These are phyloP conservation scores for Podila clonocystis DNA, from an alignment of 192 early-diverging fungal genomes.

Conservation along the genomic window DNA sequence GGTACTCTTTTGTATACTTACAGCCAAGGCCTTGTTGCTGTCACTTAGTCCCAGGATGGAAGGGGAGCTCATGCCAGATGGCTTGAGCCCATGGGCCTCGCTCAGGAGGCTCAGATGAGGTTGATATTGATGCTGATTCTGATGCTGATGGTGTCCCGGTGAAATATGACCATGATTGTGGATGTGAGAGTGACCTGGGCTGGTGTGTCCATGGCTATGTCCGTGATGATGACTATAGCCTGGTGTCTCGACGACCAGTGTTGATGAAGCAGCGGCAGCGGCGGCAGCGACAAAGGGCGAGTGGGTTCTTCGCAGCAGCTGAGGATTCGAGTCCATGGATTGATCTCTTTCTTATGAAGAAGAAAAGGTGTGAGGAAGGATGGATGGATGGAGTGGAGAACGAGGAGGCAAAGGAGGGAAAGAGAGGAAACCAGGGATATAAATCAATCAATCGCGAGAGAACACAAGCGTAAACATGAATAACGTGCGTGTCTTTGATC, in stretches of 20 bases:
- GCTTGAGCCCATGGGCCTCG: constrained; percentile 12
- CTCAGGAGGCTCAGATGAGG: constrained; percentile 7
- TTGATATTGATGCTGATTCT: constrained; percentile 19
- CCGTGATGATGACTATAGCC: constrained; percentile 2
- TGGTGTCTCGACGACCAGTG: constrained; percentile 22
- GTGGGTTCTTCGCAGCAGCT: constrained; percentile 39
- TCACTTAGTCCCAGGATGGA: not conserved
- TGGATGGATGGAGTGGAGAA: not conserved
- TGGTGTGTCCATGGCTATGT: not conserved
- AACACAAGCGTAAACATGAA: not conserved
- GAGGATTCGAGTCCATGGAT: constrained; percentile 37
- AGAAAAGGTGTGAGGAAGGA: constrained; percentile 2
- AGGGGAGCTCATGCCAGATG: constrained; percentile 16
- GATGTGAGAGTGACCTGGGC: constrained; percentile 12
- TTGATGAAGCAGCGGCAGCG: constrained; percentile 18
- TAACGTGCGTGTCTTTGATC: too few species aligned
- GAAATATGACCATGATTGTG: constrained; percentile 9
- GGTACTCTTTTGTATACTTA: not conserved
- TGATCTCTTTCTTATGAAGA: not conserved
- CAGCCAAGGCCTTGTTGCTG: not conserved
- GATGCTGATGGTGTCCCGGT: constrained; percentile 19
- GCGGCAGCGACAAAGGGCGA: constrained; percentile 39
- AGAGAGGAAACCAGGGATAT: not conserved
- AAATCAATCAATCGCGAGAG: not conserved
- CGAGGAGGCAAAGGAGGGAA: not conserved